These are phyloP conservation scores for Rhodamnia argentea DNA, from an alignment of 345 rosid genomes.

Conservation along the genomic window DNA sequence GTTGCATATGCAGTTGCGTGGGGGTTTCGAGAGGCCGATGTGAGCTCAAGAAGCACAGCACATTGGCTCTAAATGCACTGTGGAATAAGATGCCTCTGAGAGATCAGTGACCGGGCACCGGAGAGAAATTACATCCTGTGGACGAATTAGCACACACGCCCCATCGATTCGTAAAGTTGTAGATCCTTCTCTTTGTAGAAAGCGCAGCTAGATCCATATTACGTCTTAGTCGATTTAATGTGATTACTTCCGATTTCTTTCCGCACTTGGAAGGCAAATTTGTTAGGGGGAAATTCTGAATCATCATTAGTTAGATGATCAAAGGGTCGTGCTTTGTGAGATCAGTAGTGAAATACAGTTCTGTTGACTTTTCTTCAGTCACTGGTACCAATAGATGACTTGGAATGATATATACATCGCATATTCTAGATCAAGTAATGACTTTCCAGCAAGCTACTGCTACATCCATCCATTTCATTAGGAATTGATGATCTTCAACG, in stretches of 20 bases:
- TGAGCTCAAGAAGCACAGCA: conserved; percentile 1
- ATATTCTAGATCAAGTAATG: background rate
- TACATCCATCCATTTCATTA: background rate
- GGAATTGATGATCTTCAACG: background rate
- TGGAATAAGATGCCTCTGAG: background rate
- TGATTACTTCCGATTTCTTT: background rate
- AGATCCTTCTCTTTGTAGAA: background rate
- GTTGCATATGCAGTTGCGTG: conserved; percentile 77
- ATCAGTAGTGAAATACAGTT: background rate
- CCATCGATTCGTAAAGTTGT: background rate
- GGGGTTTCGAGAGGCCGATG: conserved; percentile 35
- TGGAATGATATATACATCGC: background rate
- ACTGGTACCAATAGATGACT: background rate
- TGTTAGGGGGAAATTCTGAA: background rate
- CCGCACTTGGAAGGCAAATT: background rate
- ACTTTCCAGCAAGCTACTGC: background rate
- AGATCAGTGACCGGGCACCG: background rate
- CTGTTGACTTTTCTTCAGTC: background rate
- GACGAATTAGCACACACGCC: background rate
- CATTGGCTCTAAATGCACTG: background rate
- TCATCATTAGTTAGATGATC: background rate
- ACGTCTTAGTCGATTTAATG: background rate
- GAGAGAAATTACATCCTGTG: background rate
- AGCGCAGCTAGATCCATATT: background rate
- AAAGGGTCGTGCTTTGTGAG: background rate